Evolutionary conservation across 2,329 filamentous ascomycete species (phyloP), one percentile per base, ranked within the genome.

Genomic region (Fusarium succisae): DNA sequence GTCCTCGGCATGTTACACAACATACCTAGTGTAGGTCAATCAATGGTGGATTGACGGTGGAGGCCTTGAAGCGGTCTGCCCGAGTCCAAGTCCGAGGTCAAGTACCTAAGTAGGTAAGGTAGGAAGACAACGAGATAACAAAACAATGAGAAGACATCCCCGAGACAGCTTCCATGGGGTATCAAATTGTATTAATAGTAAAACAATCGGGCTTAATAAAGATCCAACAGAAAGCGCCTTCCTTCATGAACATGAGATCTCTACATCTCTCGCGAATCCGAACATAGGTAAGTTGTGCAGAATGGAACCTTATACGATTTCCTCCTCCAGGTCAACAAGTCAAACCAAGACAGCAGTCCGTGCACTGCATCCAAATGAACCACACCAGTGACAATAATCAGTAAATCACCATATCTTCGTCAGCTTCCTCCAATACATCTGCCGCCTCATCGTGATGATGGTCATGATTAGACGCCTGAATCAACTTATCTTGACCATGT

Each of bases 391-490:
- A 43, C 30, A 6, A 22, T 38, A 26, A 53, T 88, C 85, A 98
- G 85, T 98, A 98, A 68, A 97, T 96, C 60, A 98, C 94, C 77
- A 92, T 95, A 79, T 98, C 95, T 84, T 98, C 95, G 69, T 94
- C 94, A 62, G 92, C 93, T 81, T 94, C 93, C 61, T 96, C 91
- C 74, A 97, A 87, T 64, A 96, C 91, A 78, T 95, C 93, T 60
- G 91, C 93, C 57, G 89, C 88, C 71, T 94, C 91, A 78, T 95
- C 93, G 68, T 93, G 85, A 63, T 84, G 86, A 64, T 84, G 74
- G 8, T 56, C 60, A 51, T 73, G 66, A 43, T 77, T 58, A 22
- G 57, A 44, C 22, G 35, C 53, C 43, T 66, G 54, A 47, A 69
- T 51, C 20, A 69, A 68, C 47, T 67, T 71, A 15, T 76, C 72